These are phyloP conservation scores for Pleurostoma richardsiae DNA, from an alignment of 2,329 filamentous ascomycete species.

Conservation along the genomic window DNA sequence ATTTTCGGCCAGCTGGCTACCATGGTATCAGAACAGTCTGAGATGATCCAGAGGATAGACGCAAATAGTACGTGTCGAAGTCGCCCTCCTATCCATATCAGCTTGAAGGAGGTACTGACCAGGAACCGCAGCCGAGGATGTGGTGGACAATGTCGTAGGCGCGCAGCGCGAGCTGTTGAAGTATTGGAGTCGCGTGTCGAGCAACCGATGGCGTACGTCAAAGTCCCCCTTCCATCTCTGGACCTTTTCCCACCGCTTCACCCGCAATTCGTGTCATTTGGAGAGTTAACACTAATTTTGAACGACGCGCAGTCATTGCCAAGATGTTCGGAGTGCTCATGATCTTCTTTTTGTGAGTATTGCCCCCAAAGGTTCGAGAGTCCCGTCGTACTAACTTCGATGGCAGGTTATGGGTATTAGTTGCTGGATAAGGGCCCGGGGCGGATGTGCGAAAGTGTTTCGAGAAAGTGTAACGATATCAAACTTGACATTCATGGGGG, in stretches of 20 bases:
- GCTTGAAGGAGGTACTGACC: constrained; percentile 5
- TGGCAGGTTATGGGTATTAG: constrained; percentile 60
- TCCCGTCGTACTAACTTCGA: constrained; percentile 5
- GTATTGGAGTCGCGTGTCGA: constrained; percentile 91
- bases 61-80: constrained; percentile 13
- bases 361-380: not conserved
- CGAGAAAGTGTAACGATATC: constrained; percentile 10
- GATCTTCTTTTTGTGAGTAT: constrained; percentile 73
- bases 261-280: not conserved
- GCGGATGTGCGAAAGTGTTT: constrained; percentile 4
- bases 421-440: constrained; percentile 40
- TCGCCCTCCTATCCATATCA: not conserved
- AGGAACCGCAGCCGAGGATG: constrained; percentile 65
- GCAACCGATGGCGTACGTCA: constrained; percentile 70
- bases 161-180: constrained; percentile 93
- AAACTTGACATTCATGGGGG: constrained; percentile 1
- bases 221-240: not conserved
- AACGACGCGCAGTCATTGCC: constrained; percentile 50
- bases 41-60: constrained; percentile 64
- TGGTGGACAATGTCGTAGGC: constrained; percentile 97
- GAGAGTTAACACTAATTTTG: too few species aligned
- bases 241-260: not conserved
- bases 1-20: constrained; percentile 93
- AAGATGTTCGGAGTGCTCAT: constrained; percentile 87
- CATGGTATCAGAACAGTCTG: constrained; percentile 96